Evolutionary conservation across 2,329 filamentous ascomycete species (phyloP), one percentile per base, ranked within the genome.

Genomic region (Fusarium nurragi): DNA sequence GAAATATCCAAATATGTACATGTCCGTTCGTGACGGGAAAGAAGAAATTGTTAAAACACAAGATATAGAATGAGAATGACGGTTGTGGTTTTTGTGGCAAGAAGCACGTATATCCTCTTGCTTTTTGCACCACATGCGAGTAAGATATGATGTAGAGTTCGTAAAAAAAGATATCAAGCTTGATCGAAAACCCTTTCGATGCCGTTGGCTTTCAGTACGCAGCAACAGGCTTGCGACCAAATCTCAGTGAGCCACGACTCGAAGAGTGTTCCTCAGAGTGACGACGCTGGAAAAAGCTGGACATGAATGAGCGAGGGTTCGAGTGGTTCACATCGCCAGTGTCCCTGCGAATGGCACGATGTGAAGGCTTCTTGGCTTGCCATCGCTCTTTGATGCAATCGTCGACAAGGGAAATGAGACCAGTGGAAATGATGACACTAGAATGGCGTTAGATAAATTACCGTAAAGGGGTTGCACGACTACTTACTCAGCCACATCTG

Each of bases 371-470:
- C 73, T 80, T 81, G 36, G 77, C 76, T 67, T 81, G 88, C 87
- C 92, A 95, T 56, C 86, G 87, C 61, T 87, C 84, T 77, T 92
- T 91, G 81, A 98, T 97, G 79, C 89, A 92, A 78, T 98, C 93
- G 74, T 98, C 94, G 48, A 96, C 90, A 40, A 98, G 86, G 9
- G 91, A 88, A 70, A 97, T 88, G 68, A 98, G 85, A 22, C 94
- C 94, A n/a, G 93, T 95, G 43, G 93, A 88, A 64, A 98, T 86
- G 64, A 98, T 90, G 66, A 97, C 90, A 76, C 93, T 97, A 52
- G 68, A 37, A 10, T 30, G 32, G 26, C n/a, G 71, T 77, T 68
- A 76, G 68, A 54, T 59, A 25, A 28, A 41, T 37, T n/a, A 22
- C 28, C 28, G 39, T 36, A 26, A 25, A 60, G 40, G 41, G 23